A percentile compares a stretch with the other conserved stretches of the same genome.
Conservation (phyloP, 176 grass and related monocot genomes). For the Musa itinerans region DNA sequence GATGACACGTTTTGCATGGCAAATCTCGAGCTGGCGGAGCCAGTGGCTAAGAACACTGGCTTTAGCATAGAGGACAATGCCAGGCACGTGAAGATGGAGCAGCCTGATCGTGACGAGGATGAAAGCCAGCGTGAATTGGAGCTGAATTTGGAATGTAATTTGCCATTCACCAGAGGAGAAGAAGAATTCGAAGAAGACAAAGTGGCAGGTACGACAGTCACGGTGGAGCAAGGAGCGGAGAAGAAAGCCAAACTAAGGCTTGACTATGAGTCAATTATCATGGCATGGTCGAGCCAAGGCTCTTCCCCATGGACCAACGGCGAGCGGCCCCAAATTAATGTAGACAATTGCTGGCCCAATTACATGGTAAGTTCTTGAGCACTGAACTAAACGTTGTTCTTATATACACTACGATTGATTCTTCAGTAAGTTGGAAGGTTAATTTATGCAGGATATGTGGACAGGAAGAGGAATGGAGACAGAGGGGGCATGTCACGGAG, state of each 20-base stretch:
- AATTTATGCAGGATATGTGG: too few species aligned
- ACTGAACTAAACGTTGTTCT: neutral
- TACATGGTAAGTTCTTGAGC: slow-evolving; percentile 26
- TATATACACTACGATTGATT: neutral
- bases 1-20: slow-evolving; percentile 57
- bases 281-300: slow-evolving; percentile 38
- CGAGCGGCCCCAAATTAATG: slow-evolving; percentile 34
- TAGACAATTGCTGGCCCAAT: slow-evolving; percentile 45
- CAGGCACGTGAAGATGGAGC: neutral
- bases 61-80: neutral
- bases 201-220: neutral
- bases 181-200: slow-evolving; percentile 24
- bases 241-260: slow-evolving; percentile 52
- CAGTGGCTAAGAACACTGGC: slow-evolving; percentile 14
- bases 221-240: slow-evolving; percentile 13
- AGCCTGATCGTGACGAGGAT: slow-evolving; percentile 9
- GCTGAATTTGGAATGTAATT: too few species aligned
- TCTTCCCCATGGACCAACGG: slow-evolving; percentile 75
- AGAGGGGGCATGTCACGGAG: neutral
- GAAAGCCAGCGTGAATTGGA: too few species aligned
- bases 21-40: slow-evolving; percentile 40
- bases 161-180: slow-evolving; percentile 23
- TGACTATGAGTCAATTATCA: slow-evolving; percentile 74
- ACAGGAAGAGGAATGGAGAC: neutral
- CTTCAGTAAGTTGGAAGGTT: too few species aligned